Percentiles rank a stretch among this genome's conserved stretches.
Evolutionary conservation across 2,329 filamentous ascomycete species (phyloP).

Genomic region (Phaeomoniella chlamydospora): DNA sequence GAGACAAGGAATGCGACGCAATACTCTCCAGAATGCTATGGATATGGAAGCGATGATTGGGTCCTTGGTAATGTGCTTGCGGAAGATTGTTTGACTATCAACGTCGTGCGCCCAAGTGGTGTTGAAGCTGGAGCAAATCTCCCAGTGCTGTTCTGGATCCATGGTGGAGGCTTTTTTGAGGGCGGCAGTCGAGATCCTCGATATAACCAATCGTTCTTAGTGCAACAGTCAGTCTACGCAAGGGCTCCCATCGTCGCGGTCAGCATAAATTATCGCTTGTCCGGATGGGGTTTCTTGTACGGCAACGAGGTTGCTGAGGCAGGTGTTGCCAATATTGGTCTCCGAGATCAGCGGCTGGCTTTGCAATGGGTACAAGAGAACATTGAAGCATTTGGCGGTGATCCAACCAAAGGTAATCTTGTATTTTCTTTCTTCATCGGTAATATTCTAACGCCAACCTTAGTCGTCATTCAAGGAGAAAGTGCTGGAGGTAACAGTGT

Average conservation of each 20-base stretch:
- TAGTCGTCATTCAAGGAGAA: conserved; percentile 7
- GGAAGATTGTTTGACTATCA: conserved; percentile 13
- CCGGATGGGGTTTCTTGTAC: conserved; percentile 19
- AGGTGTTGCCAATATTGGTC: conserved; percentile 19
- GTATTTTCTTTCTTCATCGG: conserved; percentile 1
- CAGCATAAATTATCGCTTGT: conserved; percentile 16
- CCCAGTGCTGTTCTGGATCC: conserved; percentile 6
- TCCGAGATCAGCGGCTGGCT: conserved; percentile 46
- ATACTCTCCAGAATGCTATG: neutral
- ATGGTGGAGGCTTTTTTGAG: conserved; percentile 7
- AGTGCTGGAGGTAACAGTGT: conserved; percentile 8
- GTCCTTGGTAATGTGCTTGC: neutral
- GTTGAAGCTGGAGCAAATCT: conserved; percentile 1
- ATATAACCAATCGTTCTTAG: conserved; percentile 5
- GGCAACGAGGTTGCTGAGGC: conserved; percentile 17
- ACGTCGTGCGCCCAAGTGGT: conserved; percentile 9
- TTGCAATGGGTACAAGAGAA: conserved; percentile 48
- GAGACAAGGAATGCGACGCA: neutral
- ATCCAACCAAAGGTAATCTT: conserved; percentile 15
- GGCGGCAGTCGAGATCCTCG: conserved; percentile 5
- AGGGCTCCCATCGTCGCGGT: conserved; percentile 18
- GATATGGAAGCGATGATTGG: conserved; percentile 11
- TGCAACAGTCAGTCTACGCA: conserved; percentile 2
- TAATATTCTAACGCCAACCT: conserved; percentile 8
- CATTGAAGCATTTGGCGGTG: conserved; percentile 45